Base-by-base conservation (phyloP, 192 early-diverging fungal genomes). In the Umbelopsis sp. region DNA sequence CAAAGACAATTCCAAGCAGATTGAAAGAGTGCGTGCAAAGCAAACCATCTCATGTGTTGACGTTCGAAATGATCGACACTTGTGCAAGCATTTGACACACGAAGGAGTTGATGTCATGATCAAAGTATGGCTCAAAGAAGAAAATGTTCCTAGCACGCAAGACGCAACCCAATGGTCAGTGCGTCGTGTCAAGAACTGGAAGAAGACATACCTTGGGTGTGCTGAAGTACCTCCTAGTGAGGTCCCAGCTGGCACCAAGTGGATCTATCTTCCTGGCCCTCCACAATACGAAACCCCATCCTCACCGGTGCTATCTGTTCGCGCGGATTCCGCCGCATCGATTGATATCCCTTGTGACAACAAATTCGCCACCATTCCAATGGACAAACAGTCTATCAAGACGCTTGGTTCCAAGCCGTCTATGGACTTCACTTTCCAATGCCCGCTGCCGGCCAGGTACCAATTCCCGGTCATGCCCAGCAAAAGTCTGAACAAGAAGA, bases 1-100 rank as follows among this genome's bases (percentile, higher is more conserved):
- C 21, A 48, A 33, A 1, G 51, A 49, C 12, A 69, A 69, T 23
- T 69, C 67, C 16, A 49, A 52, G 27, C 48, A 69, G 21, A 69
- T 69, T 27, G 67, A 69, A 33, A 69, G 35, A 69, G 51, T 69
- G 21, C 55, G 55, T 25, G 21, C 55, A 37, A 61, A 61, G 55
- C 55, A 61, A 61, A 61, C 55, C 7, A 61, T 61, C 33, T 61
- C 55, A 30, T 61, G 55, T 35, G 55, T 61, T 25, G 55, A 61
- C 33, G 33, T 61, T n/a, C 55, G 55, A 7, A 61, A 61, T 35
- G 55, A 61, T 61, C 55, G 55, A 18, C 21, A 61, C 30, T 30
- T 61, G 27, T 61, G 55, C 27, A 61, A 35, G 33, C 55, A 61
- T 61, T 61, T 61, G 55, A 61, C 55, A 0, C 55, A 61, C 25